Evolutionary conservation across 2,329 filamentous ascomycete species (phyloP).

Genomic region (Fusarium sp.): DNA sequence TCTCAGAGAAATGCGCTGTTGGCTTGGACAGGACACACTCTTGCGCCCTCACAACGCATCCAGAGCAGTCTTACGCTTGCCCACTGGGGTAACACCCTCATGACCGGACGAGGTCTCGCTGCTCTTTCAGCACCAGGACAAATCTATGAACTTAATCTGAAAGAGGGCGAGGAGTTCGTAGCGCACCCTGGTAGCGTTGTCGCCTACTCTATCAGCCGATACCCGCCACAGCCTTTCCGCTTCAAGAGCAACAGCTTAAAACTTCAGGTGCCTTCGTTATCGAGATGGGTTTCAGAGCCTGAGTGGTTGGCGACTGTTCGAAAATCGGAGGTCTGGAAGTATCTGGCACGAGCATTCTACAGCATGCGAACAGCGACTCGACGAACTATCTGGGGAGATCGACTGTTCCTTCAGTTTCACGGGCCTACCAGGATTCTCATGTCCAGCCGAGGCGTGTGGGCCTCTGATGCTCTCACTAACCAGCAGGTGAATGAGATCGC

Average conservation of each 20-base stretch:
- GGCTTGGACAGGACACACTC: constrained; percentile 95
- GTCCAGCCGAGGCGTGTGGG: constrained; percentile 84
- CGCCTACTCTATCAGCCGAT: constrained; percentile 84
- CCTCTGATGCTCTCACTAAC: constrained; percentile 82
- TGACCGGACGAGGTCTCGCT: constrained; percentile 89
- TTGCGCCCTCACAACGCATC: constrained; percentile 80
- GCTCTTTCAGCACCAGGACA: constrained; percentile 89
- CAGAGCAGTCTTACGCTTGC: constrained; percentile 81
- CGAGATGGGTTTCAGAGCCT: constrained; percentile 75
- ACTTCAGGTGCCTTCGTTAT: constrained; percentile 80
- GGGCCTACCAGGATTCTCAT: constrained; percentile 89
- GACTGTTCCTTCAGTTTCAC: constrained; percentile 90
- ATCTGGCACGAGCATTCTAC: constrained; percentile 73
- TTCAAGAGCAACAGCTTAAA: constrained; percentile 82
- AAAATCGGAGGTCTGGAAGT: constrained; percentile 79
- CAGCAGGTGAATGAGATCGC: constrained; percentile 93
- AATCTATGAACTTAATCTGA: constrained; percentile 86
- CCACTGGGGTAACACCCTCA: constrained; percentile 90
- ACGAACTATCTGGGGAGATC: constrained; percentile 91
- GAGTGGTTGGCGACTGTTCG: constrained; percentile 81
- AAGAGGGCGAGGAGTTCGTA: constrained; percentile 88
- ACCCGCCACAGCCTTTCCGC: constrained; percentile 84
- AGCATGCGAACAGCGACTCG: constrained; percentile 80
- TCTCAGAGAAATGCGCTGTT: constrained; percentile 87
- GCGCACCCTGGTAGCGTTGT: constrained; percentile 93